phyloP scores from a whole-genome alignment of 768 basidiomycete species.

The Suillus lakei region DNA sequence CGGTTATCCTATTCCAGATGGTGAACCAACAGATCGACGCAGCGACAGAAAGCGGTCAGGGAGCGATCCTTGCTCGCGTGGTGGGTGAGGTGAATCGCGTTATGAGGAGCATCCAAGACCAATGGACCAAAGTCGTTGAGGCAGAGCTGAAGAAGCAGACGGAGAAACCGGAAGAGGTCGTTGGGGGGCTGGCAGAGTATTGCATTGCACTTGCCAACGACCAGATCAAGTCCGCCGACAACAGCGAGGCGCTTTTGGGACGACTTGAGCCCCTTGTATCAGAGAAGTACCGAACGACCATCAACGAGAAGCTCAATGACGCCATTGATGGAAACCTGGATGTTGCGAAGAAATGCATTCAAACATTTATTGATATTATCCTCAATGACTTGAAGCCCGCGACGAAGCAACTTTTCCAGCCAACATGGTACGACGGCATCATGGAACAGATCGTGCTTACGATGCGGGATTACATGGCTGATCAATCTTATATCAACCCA shows the following conservation, averaged over 20 bases:
- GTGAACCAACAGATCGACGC: conserved; percentile 96
- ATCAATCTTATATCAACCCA: conserved; percentile 89
- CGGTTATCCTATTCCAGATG: conserved; percentile 97
- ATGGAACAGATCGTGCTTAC: conserved; percentile 92
- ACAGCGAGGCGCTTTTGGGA: conserved; percentile 81
- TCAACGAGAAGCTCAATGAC: conserved; percentile 88
- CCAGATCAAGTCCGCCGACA: conserved; percentile 95
- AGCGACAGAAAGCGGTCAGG: conserved; percentile 95
- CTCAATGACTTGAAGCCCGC: conserved; percentile 94
- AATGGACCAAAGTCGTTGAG: conserved; percentile 86
- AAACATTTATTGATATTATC: conserved; percentile 91
- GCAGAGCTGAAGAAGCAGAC: conserved; percentile 85
- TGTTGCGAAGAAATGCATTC: conserved; percentile 96
- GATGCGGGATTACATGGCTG: conserved; percentile 95
- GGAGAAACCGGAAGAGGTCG: conserved; percentile 87
- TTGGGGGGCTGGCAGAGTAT: conserved; percentile 92
- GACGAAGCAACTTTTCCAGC: conserved; percentile 82
- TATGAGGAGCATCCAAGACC: conserved; percentile 86
- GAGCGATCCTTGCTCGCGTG: conserved; percentile 88
- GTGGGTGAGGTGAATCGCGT: conserved; percentile 87
- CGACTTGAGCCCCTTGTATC: conserved; percentile 92
- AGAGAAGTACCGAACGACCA: conserved; percentile 84
- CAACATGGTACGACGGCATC: conserved; percentile 88
- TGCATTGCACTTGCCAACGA: conserved; percentile 97
- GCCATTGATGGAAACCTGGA: conserved; percentile 99